Conservation (phyloP, 2,329 filamentous ascomycete genomes). For the Purpureocillium takamizusanense region DNA sequence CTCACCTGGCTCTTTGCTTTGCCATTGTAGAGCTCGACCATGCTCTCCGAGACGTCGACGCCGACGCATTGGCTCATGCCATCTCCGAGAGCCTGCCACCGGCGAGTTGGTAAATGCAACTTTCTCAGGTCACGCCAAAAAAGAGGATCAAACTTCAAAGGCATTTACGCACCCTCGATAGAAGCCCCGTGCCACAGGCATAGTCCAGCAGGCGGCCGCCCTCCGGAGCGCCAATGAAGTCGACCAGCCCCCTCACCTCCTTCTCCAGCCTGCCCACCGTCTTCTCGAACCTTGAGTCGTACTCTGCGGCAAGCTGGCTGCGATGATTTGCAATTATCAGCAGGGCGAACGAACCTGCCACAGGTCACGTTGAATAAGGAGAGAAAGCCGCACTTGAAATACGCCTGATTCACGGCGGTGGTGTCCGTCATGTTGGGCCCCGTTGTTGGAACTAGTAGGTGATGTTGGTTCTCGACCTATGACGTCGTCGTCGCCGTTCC, state of each 20-base stretch:
- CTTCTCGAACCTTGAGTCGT: slow-evolving; percentile 45
- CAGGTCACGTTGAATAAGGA: no score
- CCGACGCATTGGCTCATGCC: slow-evolving; percentile 48
- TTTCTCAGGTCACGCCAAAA: not conserved
- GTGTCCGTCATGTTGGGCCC: slow-evolving; percentile 24
- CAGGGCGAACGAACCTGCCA: no score
- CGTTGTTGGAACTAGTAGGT: no score
- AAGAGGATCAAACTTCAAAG: no score
- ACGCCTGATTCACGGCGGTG: slow-evolving; percentile 25
- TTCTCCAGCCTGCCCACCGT: slow-evolving; percentile 43
- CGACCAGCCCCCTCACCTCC: slow-evolving; percentile 40
- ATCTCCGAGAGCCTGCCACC: slow-evolving; percentile 11
- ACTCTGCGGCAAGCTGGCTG: slow-evolving; percentile 20
- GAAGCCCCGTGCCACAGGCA: slow-evolving; percentile 62
- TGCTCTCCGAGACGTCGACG: slow-evolving; percentile 62
- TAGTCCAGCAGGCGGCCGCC: slow-evolving; percentile 59
- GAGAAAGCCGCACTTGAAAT: slow-evolving; percentile 35
- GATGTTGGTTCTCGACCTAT: no score
- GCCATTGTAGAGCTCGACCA: slow-evolving; percentile 60
- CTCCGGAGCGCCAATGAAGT: slow-evolving; percentile 49
- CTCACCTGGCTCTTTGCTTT: slow-evolving; percentile 44
- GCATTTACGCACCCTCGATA: slow-evolving; percentile 52
- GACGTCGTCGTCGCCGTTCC: no score
- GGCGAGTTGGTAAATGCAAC: not conserved
- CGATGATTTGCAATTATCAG: no score